Conservation (phyloP, 2,329 filamentous ascomycete genomes). For the Sporothrix protearum region DNA sequence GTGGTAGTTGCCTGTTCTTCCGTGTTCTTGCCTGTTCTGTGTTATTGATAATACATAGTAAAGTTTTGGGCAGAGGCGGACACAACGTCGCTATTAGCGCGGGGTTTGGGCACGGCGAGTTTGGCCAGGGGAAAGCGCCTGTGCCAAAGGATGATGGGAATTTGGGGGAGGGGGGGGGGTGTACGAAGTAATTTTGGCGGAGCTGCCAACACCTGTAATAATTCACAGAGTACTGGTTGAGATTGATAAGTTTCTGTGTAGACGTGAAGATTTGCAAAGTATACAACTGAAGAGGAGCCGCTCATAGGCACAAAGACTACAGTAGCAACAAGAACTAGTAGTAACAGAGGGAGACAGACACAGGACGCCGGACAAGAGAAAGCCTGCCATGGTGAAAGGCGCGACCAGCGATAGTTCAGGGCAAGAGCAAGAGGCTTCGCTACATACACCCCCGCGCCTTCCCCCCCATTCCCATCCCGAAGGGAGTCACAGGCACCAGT, state of each 20-base stretch:
- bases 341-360: too few relatives aligned
- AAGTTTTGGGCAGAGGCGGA: slow-evolving; percentile 22
- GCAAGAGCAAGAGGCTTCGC: background rate
- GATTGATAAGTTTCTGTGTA: too few relatives aligned
- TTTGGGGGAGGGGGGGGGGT: slow-evolving; percentile 17
- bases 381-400: background rate
- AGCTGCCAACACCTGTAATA: background rate
- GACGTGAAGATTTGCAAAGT: too few relatives aligned
- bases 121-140: slow-evolving; percentile 11
- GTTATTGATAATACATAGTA: slow-evolving; percentile 29
- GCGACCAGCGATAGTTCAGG: background rate
- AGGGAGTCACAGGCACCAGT: slow-evolving; percentile 3
- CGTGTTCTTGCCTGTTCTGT: slow-evolving; percentile 27
- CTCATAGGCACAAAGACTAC: too few relatives aligned
- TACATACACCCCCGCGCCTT: slow-evolving; percentile 11
- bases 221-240: too few relatives aligned
- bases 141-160: slow-evolving; percentile 7
- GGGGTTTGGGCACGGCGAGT: slow-evolving; percentile 24
- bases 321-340: too few relatives aligned
- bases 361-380: too few relatives aligned
- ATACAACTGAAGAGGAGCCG: too few relatives aligned
- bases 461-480: background rate
- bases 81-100: slow-evolving; percentile 24
- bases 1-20: slow-evolving; percentile 27
- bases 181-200: slow-evolving; percentile 11